Conservation (phyloP, 192 early-diverging fungal genomes). For the Coemansia sp. region DNA sequence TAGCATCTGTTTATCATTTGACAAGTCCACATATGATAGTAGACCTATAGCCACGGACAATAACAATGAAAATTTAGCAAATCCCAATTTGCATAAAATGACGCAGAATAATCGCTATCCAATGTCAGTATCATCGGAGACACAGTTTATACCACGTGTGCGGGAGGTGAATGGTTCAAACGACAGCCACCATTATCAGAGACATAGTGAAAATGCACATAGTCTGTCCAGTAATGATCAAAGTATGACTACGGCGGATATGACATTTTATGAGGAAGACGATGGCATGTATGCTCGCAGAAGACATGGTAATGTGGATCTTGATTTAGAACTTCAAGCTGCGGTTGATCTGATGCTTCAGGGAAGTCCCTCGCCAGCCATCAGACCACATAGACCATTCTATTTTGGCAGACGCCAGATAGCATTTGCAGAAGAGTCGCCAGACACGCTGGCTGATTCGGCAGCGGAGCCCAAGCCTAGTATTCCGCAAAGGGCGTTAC, state of each 20-base stretch:
- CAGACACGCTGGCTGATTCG: neutral
- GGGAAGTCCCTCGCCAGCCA: slow-evolving; percentile 6
- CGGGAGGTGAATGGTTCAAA: slow-evolving; percentile 33
- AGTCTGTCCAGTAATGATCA: slow-evolving; percentile 13
- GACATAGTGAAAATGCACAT: neutral
- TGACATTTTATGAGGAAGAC: slow-evolving; percentile 15
- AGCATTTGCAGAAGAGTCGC: slow-evolving; percentile 2
- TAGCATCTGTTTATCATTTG: slow-evolving; percentile 37
- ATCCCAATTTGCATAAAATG: neutral
- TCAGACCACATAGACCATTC: slow-evolving; percentile 2
- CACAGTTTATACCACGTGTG: slow-evolving; percentile 32
- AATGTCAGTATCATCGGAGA: slow-evolving; percentile 16
- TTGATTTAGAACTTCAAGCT: slow-evolving; percentile 38
- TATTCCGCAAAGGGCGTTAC: neutral
- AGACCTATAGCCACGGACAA: neutral
- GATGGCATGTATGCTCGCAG: neutral
- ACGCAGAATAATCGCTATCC: slow-evolving; percentile 1
- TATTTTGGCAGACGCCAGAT: slow-evolving; percentile 6
- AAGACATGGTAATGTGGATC: neutral
- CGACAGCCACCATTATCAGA: slow-evolving; percentile 35
- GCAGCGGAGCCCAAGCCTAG: neutral
- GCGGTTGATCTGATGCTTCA: slow-evolving; percentile 41
- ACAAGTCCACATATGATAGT: slow-evolving; percentile 16
- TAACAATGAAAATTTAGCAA: neutral
- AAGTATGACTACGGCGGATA: slow-evolving; percentile 36